A percentile compares a stretch with the other conserved stretches of the same genome.
phyloP scores from a whole-genome alignment of 768 basidiomycete genomes.

The Coprinellus micaceus region DNA sequence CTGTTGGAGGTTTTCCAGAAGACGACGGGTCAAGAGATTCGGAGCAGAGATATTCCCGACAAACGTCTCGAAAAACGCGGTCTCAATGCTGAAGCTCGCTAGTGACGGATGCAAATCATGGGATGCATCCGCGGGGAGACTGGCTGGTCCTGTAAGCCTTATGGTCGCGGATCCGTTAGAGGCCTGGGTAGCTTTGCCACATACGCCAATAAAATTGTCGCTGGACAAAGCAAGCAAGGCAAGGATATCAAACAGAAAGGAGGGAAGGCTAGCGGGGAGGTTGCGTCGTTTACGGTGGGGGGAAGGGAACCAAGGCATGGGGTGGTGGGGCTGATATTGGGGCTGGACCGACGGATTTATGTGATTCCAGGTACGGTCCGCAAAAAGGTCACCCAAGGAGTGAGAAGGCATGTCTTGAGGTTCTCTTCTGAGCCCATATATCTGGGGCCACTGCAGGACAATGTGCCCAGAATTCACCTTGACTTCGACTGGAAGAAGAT shows the following conservation, averaged over 20 bases:
- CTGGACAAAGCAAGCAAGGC: neutral
- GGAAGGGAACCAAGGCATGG: neutral
- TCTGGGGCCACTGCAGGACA: too few relatives aligned
- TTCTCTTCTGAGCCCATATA: too few relatives aligned
- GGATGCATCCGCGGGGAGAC: conserved; percentile 42
- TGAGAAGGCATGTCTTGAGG: too few relatives aligned
- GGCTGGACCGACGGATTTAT: neutral
- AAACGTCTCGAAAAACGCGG: conserved; percentile 49
- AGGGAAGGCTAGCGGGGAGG: neutral
- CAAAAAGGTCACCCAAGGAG: too few relatives aligned
- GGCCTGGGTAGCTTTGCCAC: neutral
- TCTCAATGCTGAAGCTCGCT: conserved; percentile 54
- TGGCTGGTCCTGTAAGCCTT: conserved; percentile 30
- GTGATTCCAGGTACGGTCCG: too few relatives aligned
- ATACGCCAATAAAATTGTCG: neutral
- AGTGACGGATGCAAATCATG: conserved; percentile 40
- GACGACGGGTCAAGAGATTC: conserved; percentile 39
- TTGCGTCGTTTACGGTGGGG: neutral
- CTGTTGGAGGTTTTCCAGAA: conserved; percentile 42
- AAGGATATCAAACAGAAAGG: neutral
- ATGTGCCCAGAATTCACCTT: too few relatives aligned
- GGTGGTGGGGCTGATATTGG: neutral
- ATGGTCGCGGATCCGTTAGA: conserved; percentile 13
- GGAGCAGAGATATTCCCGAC: conserved; percentile 43
- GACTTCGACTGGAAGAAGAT: too few relatives aligned